Evolutionary conservation across 257 asterid species (phyloP).

Genomic region (Solanum appendiculatum): DNA sequence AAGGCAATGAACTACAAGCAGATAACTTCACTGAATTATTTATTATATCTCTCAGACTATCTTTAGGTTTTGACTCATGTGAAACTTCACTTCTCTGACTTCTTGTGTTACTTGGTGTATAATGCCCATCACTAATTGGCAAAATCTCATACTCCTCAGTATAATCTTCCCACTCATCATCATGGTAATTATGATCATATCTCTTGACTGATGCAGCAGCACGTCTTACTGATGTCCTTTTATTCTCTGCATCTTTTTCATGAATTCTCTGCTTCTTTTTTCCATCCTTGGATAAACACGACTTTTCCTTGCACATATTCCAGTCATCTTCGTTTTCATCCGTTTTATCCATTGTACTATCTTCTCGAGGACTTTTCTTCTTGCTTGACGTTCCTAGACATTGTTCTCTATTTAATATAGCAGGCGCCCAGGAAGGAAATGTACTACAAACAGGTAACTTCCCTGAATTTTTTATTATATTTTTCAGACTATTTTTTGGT

Average conservation of each 20-base stretch:
- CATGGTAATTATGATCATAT: constrained; percentile 17
- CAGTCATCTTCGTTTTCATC: constrained; percentile 41
- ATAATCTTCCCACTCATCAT: constrained; percentile 48
- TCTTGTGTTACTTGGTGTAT: constrained; percentile 1
- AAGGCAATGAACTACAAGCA: constrained; percentile 15
- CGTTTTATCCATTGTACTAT: constrained; percentile 3
- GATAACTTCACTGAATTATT: constrained; percentile 11
- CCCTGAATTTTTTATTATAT: constrained; percentile 3
- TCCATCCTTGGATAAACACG: constrained; percentile 5
- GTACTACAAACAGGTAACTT: constrained; percentile 12
- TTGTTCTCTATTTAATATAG: background rate
- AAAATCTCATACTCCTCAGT: constrained; percentile 40
- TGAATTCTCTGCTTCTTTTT: constrained; percentile 9
- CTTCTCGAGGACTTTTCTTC: background rate
- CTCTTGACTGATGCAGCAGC: constrained; percentile 29
- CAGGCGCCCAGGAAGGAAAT: constrained; percentile 7
- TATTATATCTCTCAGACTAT: constrained; percentile 3
- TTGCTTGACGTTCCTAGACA: background rate
- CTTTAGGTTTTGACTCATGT: constrained; percentile 2
- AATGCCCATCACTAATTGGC: background rate
- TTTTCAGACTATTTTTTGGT: constrained; percentile 7
- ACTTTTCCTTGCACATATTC: constrained; percentile 27
- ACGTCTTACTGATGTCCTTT: constrained; percentile 31
- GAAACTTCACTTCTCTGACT: background rate
- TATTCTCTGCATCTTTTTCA: constrained; percentile 8